Percentiles rank a stretch among this genome's conserved stretches.
Evolutionary conservation across 495 filamentous ascomycete genomes (phyloP).

Genomic region (Aspergillus steynii): DNA sequence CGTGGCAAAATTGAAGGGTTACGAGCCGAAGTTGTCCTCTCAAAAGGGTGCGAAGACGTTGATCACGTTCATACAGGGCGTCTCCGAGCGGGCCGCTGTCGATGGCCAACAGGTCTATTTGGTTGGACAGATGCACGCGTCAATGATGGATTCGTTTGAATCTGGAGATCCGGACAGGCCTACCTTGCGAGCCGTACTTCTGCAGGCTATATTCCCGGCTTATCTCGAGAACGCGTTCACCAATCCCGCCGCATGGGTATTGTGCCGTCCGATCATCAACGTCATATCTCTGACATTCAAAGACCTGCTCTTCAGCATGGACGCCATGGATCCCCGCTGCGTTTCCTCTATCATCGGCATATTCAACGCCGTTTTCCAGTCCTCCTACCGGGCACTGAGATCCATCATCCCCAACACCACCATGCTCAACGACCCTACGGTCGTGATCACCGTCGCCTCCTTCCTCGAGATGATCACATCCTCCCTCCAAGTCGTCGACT

Average conservation of each 20-base stretch:
- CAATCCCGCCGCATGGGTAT: conserved; percentile 56
- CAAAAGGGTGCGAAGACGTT: conserved; percentile 56
- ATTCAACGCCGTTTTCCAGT: conserved; percentile 44
- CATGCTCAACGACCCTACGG: conserved; percentile 40
- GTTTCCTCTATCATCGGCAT: conserved; percentile 45
- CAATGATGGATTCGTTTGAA: conserved; percentile 55
- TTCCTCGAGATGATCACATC: conserved; percentile 50
- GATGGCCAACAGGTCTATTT: conserved; percentile 63
- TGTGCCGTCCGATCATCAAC: conserved; percentile 56
- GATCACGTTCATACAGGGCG: conserved; percentile 61
- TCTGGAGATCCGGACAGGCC: conserved; percentile 40
- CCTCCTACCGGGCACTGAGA: conserved; percentile 39
- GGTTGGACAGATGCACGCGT: conserved; percentile 55
- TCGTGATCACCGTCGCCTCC: conserved; percentile 38
- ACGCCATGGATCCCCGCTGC: conserved; percentile 45
- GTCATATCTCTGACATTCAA: conserved; percentile 46
- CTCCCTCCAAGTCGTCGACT: conserved; percentile 52
- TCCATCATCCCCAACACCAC: conserved; percentile 28
- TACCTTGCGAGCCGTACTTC: conserved; percentile 57
- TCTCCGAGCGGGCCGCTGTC: conserved; percentile 61
- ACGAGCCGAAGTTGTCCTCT: conserved; percentile 58
- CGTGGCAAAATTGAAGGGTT: conserved; percentile 64
- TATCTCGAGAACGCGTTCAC: conserved; percentile 58
- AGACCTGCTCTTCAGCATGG: conserved; percentile 49
- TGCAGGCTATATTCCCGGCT: conserved; percentile 63